Evolutionary conservation across 2,329 filamentous ascomycete genomes (phyloP), one percentile per base, ranked within the genome.

Genomic region (Elsinoe necatrix): DNA sequence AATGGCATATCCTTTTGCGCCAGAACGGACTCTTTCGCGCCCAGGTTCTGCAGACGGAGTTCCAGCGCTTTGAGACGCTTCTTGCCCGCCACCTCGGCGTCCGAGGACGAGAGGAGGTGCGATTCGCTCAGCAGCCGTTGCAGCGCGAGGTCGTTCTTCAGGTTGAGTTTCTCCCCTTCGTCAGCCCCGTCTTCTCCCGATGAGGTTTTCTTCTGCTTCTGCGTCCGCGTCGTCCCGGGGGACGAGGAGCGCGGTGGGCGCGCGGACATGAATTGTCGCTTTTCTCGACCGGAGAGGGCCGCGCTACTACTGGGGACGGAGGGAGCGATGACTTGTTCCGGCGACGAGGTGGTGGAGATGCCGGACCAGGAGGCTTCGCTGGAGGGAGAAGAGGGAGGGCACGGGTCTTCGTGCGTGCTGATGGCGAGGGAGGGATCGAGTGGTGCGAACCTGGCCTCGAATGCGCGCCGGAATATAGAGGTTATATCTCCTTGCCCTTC

Each of bases 41-140:
- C 91, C 2, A 96, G 79, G 9, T 86, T 80, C 68, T 88, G 87
- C 48, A 97, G 76, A 58, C 92, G 86, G 62, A 96, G 73, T 69
- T 97, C 92, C 4, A 87, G 82, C 0, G 91, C 88, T 69, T 87
- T 88, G 63, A 89, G 83, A 29, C 91, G 82, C 64, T 86, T 86
- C 64, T 83, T 84, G 55, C 91, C 91, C 14, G 72, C 67, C 20
- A 80, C 75, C n/a, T 72, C 66, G 18, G 80, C 75, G 2, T 78
- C 74, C 25, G 75, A 74, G 12, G 78, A 75, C 0, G 80, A 75
- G 57, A 97, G 83, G 59, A 97, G 84, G 72, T 95, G 90, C 0
- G 91, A 96, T 77, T 98, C 93, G 63, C 85, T 80, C 58, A 98
- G 82, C 39, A 98, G 83, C 47, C 90, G 85, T 70, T 96, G 92